These are phyloP conservation scores for Gigaspora rosea DNA, from an alignment of 192 early-diverging fungal genomes.

Conservation along the genomic window DNA sequence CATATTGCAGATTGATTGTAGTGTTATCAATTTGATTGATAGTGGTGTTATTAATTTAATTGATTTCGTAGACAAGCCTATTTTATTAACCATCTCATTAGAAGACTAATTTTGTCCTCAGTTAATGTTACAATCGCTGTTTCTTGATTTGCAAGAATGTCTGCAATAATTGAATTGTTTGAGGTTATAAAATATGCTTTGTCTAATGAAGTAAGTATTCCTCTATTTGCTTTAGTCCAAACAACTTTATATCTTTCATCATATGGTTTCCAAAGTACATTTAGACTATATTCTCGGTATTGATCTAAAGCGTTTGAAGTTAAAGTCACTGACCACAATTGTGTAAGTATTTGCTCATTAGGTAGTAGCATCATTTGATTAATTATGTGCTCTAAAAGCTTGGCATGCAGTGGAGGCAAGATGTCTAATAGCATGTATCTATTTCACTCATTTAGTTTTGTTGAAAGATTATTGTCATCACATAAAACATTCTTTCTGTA, in stretches of 20 bases:
- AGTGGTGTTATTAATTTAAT: too few species aligned
- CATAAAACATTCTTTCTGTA: slow-evolving; percentile 32
- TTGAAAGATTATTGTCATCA: neutral
- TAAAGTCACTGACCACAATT: neutral
- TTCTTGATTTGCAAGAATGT: neutral
- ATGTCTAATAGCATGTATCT: neutral
- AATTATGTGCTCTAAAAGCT: neutral
- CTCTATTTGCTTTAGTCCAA: slow-evolving; percentile 1
- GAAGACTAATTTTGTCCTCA: neutral
- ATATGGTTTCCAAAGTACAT: neutral
- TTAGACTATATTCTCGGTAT: neutral
- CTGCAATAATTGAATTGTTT: neutral
- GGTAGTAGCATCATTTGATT: neutral
- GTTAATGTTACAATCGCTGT: neutral
- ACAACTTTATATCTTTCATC: neutral
- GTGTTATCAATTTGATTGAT: neutral
- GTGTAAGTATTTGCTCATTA: neutral
- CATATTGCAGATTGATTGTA: neutral
- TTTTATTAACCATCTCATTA: neutral
- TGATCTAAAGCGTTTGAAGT: neutral
- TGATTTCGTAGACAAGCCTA: too few species aligned
- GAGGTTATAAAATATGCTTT: neutral
- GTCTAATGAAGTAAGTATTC: neutral
- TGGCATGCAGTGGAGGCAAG: neutral
- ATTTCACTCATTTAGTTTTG: neutral